Percentiles rank a stretch among this genome's conserved stretches.
Evolutionary conservation across 352 stramenopile species (phyloP).

Genomic region (Phytopythium litorale): DNA sequence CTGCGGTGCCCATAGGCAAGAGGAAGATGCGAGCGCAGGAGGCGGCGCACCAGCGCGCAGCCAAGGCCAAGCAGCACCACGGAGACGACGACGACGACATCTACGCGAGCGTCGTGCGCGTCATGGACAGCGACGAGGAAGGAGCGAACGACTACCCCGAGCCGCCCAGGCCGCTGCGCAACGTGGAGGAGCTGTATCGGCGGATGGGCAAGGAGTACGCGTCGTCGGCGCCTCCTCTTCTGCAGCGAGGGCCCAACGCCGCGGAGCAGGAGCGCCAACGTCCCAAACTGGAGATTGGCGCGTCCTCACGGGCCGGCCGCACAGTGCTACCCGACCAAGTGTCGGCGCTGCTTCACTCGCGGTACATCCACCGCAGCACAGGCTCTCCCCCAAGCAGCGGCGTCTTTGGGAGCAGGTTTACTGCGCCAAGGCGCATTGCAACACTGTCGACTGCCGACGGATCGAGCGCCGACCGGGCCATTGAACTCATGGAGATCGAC

Average conservation of each 20-base stretch:
- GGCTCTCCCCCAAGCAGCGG: neutral
- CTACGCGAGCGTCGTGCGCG: constrained; percentile 2
- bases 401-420: neutral
- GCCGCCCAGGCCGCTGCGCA: neutral
- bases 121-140: constrained; percentile 6
- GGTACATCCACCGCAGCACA: neutral
- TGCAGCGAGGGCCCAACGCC: neutral
- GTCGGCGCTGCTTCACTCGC: neutral
- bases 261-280: neutral
- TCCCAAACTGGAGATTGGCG: neutral
- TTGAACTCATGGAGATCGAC: neutral
- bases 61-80: neutral
- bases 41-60: neutral
- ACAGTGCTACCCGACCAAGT: neutral
- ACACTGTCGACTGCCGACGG: neutral
- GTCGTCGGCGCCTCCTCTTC: neutral
- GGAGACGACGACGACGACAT: neutral
- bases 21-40: constrained; percentile 1
- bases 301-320: neutral
- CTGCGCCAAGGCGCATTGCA: neutral
- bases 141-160: neutral
- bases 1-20: neutral
- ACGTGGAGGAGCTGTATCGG: constrained; percentile 3
- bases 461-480: neutral
- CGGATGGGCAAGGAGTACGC: constrained; percentile 3